Percentiles rank a stretch among this genome's conserved stretches.
phyloP scores from a whole-genome alignment of 2,329 filamentous ascomycete species.

The Penicillium sp. region DNA sequence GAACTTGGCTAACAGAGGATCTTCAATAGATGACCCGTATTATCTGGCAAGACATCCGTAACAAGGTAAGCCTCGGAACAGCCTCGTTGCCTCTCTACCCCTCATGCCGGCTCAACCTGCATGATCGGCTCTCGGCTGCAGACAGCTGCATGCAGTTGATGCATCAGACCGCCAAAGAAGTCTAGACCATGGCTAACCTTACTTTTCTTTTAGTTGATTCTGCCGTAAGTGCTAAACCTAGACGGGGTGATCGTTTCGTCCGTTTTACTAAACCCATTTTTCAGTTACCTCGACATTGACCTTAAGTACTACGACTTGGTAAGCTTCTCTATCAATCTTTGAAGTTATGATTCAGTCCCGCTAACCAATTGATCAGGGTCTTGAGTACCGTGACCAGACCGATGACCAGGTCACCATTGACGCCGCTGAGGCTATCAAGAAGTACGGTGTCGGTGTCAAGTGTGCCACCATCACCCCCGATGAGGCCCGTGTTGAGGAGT shows the following conservation, averaged over 20 bases:
- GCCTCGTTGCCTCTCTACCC: slow-evolving; percentile 1
- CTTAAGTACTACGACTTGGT: slow-evolving; percentile 94
- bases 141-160: slow-evolving; percentile 15
- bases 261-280: slow-evolving; percentile 18
- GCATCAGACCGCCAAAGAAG: not conserved
- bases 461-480: slow-evolving; percentile 99
- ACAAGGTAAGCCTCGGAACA: slow-evolving; percentile 61
- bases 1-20: slow-evolving; percentile 20
- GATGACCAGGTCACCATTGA: slow-evolving; percentile 95
- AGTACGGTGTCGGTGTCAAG: slow-evolving; percentile 98
- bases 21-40: slow-evolving; percentile 83
- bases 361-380: slow-evolving; percentile 53
- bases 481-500: slow-evolving; percentile 94
- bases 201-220: slow-evolving; percentile 65
- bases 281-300: slow-evolving; percentile 85
- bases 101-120: slow-evolving; percentile 14
- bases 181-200: slow-evolving; percentile 16
- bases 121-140: slow-evolving; percentile 13
- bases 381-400: slow-evolving; percentile 93
- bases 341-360: not conserved
- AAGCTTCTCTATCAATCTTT: slow-evolving; percentile 20
- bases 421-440: slow-evolving; percentile 95
- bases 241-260: too few species aligned
- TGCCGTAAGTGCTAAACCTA: slow-evolving; percentile 56
- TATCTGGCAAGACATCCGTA: slow-evolving; percentile 99